A percentile compares a stretch with the other conserved stretches of the same genome.
phyloP scores from a whole-genome alignment of 257 asterid genomes.

The Perilla frutescens region DNA sequence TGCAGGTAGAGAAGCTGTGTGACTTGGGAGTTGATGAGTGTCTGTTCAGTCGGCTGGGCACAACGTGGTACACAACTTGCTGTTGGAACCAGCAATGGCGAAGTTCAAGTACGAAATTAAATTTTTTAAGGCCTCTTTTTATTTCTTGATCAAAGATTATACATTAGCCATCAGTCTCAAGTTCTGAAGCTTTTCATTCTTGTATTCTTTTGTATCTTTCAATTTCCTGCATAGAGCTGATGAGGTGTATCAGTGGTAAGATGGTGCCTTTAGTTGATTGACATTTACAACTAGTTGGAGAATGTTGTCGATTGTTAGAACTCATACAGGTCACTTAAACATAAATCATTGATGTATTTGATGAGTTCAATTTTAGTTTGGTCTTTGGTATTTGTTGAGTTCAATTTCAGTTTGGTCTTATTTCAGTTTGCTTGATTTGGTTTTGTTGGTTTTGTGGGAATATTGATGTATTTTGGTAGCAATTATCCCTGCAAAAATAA shows the following conservation, averaged over 20 bases:
- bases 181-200: not conserved
- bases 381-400: too few relatives aligned
- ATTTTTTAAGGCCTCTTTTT: not conserved
- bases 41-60: constrained; percentile 33
- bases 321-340: not conserved
- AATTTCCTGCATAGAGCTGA: not conserved
- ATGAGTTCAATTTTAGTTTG: too few relatives aligned
- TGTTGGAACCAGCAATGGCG: constrained; percentile 84
- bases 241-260: not conserved
- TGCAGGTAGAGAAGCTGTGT: constrained; percentile 62
- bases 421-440: too few relatives aligned
- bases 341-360: not conserved
- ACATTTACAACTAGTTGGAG: not conserved
- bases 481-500: too few relatives aligned
- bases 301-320: not conserved
- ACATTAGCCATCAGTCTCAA: not conserved
- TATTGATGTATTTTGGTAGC: too few relatives aligned
- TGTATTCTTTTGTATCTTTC: constrained; percentile 1
- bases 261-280: not conserved
- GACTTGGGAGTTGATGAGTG: constrained; percentile 41
- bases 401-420: too few relatives aligned
- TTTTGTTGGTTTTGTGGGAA: too few relatives aligned
- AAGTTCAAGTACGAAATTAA: constrained; percentile 66
- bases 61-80: constrained; percentile 81
- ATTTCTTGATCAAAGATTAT: constrained; percentile 6